Conservation (phyloP, 2,329 filamentous ascomycete species). For the Cordyceps sp. region DNA sequence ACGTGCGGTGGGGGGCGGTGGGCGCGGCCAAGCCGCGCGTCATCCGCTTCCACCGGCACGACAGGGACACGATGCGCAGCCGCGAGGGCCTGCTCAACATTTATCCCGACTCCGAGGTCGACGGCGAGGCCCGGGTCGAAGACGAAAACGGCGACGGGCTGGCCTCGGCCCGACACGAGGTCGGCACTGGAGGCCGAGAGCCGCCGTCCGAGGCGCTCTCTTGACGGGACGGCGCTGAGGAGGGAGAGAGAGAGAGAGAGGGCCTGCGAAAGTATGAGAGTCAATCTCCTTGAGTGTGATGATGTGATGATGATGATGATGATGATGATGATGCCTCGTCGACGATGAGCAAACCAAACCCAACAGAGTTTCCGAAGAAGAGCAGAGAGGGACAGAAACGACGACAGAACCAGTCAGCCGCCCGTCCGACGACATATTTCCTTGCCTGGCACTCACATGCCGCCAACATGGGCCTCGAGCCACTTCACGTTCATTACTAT, state of each 20-base stretch:
- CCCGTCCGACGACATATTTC: slow-evolving; percentile 2
- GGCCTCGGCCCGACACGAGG: neutral
- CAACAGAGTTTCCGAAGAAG: too few species aligned
- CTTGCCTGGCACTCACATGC: slow-evolving; percentile 1
- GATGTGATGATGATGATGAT: too few species aligned
- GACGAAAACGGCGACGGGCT: slow-evolving; percentile 13
- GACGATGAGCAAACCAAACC: too few species aligned
- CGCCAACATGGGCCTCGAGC: neutral
- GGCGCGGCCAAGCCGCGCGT: slow-evolving; percentile 29
- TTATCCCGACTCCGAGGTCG: slow-evolving; percentile 12
- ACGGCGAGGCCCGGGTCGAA: neutral
- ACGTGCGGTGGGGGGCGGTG: slow-evolving; percentile 36
- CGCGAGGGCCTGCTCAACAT: slow-evolving; percentile 32
- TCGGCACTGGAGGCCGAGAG: too few species aligned
- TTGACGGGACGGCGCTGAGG: too few species aligned
- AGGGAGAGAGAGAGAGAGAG: too few species aligned
- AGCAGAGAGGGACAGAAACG: too few species aligned
- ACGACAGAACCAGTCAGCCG: too few species aligned
- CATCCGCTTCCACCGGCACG: slow-evolving; percentile 35
- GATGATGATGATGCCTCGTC: too few species aligned
- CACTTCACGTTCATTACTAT: slow-evolving; percentile 1
- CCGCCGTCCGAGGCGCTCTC: too few species aligned
- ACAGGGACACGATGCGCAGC: slow-evolving; percentile 30
- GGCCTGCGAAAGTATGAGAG: too few species aligned
- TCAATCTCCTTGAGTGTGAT: too few species aligned